Conservation (phyloP, 495 filamentous ascomycete genomes). For the Hypoxylon perforatum region DNA sequence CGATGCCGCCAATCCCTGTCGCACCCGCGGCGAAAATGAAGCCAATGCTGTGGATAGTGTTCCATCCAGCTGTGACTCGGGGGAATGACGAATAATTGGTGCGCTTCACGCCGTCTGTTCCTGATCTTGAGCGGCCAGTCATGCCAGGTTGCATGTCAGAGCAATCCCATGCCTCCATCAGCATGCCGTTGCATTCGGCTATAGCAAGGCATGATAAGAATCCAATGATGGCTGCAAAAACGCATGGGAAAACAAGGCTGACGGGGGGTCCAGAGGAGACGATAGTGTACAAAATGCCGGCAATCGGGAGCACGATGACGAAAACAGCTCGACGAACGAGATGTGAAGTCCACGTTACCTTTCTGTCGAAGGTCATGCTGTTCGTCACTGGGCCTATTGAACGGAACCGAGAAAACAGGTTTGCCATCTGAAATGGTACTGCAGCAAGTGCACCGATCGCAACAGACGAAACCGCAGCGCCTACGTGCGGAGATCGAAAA, state of each 20-base stretch:
- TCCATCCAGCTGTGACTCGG: conserved; percentile 76
- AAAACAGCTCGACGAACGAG: conserved; percentile 74
- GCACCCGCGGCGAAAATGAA: conserved; percentile 73
- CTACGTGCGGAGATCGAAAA: conserved; percentile 70
- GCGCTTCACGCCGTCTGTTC: conserved; percentile 55
- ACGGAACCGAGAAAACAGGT: conserved; percentile 70
- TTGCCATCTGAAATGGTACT: conserved; percentile 76
- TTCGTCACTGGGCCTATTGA: conserved; percentile 64
- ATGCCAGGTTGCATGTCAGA: conserved; percentile 74
- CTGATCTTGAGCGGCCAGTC: conserved; percentile 63
- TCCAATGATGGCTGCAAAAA: conserved; percentile 73
- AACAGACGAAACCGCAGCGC: conserved; percentile 69
- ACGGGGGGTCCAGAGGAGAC: conserved; percentile 67
- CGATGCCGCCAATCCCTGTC: conserved; percentile 69
- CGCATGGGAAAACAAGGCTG: conserved; percentile 69
- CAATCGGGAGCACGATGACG: conserved; percentile 70
- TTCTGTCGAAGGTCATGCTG: conserved; percentile 69
- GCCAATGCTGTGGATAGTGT: conserved; percentile 71
- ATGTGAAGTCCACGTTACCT: conserved; percentile 73
- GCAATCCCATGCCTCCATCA: conserved; percentile 85
- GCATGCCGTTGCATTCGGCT: conserved; percentile 77
- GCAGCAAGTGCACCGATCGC: conserved; percentile 74
- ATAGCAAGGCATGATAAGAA: conserved; percentile 78
- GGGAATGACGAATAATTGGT: conserved; percentile 77
- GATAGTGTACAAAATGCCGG: conserved; percentile 72